Base-by-base conservation (phyloP, 768 basidiomycete genomes). In the Boletus vinaceobasis region DNA sequence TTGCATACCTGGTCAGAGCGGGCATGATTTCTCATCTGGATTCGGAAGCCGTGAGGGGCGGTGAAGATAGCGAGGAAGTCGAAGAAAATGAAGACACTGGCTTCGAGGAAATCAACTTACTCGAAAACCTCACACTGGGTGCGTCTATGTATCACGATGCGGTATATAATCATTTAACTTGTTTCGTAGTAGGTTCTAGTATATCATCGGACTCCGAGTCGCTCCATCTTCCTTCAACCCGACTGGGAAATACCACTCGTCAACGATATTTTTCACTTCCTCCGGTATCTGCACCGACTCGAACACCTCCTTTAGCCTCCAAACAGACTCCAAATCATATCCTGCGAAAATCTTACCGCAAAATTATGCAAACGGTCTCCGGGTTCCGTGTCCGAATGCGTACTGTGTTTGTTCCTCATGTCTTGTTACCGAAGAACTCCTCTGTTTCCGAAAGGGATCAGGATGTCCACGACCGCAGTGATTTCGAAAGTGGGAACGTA, bases 321-420 rank as follows among this genome's bases (percentile, higher is more conserved):
- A 68, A 75, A 43, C 77, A 76, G 35, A 71, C 72, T 60, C 76
- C 81, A 1, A 82, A 76, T 32, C 81, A 88, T 1, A 90, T 90
- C 0, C 74, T 97, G 10, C 85, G 91, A 44, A 94, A 93, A 67
- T 91, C 92, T 1, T 94, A 85, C 69, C 81, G 93, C 27, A 87
- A 88, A 63, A 86, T 88, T 1, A 72, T 97, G 17, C 78, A 79
- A 43, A 87, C 90, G 0, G 84, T 87, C 4, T 88, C 90, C 27
- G 93, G 92, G 4, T 88, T 97, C 70, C 80, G 85, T 21, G 88
- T 97, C 26, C 85, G 93, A 33, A 96, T 96, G 94, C 82, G 93
- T n/a, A 94, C 93, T 0, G 88, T 93, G 6, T 92, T 94, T 59
- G 85, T 95, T 11, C 94, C 94, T 0, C 87, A 91, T 60, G 81